A percentile compares a stretch with the other conserved stretches of the same genome.
These are phyloP conservation scores for Solanum sejunctum DNA, from an alignment of 257 asterid genomes.

Conservation along the genomic window DNA sequence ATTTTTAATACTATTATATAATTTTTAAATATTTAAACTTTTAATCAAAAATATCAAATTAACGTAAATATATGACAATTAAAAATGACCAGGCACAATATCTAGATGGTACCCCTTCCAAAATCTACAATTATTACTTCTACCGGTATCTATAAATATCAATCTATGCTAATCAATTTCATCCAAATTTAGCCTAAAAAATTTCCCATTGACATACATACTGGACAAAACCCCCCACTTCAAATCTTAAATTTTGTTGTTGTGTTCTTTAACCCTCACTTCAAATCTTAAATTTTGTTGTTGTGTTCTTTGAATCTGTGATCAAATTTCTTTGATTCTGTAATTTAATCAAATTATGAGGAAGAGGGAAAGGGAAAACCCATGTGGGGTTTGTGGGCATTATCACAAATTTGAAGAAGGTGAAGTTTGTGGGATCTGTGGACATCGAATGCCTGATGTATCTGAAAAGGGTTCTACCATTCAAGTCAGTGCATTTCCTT, in stretches of 20 bases:
- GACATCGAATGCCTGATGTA: conserved; percentile 65
- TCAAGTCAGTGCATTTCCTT: conserved; percentile 81
- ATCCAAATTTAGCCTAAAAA: not conserved
- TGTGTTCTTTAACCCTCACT: no score
- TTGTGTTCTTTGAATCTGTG: not conserved
- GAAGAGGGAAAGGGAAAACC: conserved; percentile 85
- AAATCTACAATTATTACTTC: not conserved
- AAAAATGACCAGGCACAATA: no score
- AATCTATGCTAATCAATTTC: not conserved
- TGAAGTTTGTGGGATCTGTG: conserved; percentile 84
- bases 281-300: not conserved
- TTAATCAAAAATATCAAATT: no score
- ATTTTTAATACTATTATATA: no score
- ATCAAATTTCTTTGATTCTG: not conserved
- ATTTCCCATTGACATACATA: not conserved
- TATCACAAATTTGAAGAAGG: conserved; percentile 70
- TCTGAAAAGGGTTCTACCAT: conserved; percentile 28
- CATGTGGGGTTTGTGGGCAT: conserved; percentile 38
- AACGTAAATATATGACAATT: no score
- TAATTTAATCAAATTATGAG: conserved; percentile 24
- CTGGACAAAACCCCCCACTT: not conserved
- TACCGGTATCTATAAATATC: not conserved
- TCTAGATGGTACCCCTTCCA: not conserved
- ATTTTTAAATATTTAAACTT: no score
- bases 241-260: not conserved